Conservation (phyloP, 495 filamentous ascomycete genomes). For the Aspergillus campestris region DNA sequence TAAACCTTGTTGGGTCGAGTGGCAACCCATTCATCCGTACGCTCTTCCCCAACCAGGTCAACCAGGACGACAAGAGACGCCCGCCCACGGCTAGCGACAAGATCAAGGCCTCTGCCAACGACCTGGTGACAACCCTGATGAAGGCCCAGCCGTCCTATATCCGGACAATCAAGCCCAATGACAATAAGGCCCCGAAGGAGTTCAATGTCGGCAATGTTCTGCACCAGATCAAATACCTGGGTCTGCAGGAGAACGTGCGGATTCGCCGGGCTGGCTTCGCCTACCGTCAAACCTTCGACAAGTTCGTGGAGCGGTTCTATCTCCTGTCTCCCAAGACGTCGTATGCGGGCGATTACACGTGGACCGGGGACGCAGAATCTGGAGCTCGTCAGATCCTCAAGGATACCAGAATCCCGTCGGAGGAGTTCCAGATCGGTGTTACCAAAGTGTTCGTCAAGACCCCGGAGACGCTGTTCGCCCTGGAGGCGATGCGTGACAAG, state of each 20-base stretch:
- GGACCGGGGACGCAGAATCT: constrained; percentile 76
- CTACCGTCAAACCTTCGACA: constrained; percentile 95
- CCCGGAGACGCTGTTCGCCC: constrained; percentile 91
- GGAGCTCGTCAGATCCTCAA: constrained; percentile 92
- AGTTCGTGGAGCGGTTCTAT: constrained; percentile 97
- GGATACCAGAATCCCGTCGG: constrained; percentile 86
- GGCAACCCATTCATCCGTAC: constrained; percentile 76
- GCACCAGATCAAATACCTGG: constrained; percentile 99
- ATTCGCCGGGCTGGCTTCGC: constrained; percentile 96
- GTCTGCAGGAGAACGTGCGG: constrained; percentile 96
- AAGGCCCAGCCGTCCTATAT: constrained; percentile 96
- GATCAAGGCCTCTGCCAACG: constrained; percentile 93
- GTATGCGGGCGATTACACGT: constrained; percentile 95
- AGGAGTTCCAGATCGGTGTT: constrained; percentile 96
- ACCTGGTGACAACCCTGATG: constrained; percentile 91
- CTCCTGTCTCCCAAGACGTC: constrained; percentile 88
- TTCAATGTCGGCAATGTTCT: constrained; percentile 88
- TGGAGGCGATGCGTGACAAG: constrained; percentile 94
- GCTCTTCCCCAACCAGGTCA: constrained; percentile 87
- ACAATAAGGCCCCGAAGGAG: constrained; percentile 90
- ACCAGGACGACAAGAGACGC: constrained; percentile 89
- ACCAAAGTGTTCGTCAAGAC: constrained; percentile 98
- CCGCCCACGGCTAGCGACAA: constrained; percentile 95
- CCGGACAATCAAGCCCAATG: constrained; percentile 98
- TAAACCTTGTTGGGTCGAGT: constrained; percentile 79